Evolutionary conservation across 306 rosid species (phyloP).

Genomic region (Dalbergia oliveri): DNA sequence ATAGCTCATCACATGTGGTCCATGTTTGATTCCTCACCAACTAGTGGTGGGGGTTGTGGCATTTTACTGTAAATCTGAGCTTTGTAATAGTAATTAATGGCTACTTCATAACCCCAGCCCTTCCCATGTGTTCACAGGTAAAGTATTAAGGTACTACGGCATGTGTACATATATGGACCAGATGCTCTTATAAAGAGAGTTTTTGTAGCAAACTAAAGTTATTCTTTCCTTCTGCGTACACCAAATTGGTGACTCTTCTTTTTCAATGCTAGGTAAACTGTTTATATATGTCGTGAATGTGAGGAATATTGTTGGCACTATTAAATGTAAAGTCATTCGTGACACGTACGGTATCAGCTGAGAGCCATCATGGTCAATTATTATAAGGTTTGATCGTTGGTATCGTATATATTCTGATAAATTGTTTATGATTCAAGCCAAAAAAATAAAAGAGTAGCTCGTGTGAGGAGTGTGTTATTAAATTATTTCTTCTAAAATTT

Average conservation of each 20-base stretch:
- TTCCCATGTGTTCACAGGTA: not conserved
- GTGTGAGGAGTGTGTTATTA: too few relatives aligned
- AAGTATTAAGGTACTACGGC: constrained; percentile 16
- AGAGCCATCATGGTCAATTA: too few relatives aligned
- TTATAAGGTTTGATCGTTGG: too few relatives aligned
- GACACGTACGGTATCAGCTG: too few relatives aligned
- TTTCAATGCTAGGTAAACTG: not conserved
- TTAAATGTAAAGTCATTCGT: too few relatives aligned
- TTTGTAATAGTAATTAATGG: not conserved
- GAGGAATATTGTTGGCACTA: not conserved
- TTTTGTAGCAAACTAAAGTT: not conserved
- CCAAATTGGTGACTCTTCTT: not conserved
- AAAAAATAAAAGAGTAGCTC: too few relatives aligned
- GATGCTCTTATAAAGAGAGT: not conserved
- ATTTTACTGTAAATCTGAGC: not conserved
- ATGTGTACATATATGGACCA: not conserved
- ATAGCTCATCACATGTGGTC: constrained; percentile 14
- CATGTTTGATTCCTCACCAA: not conserved
- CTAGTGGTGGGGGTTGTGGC: not conserved
- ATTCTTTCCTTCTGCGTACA: not conserved
- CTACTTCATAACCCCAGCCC: not conserved
- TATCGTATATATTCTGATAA: too few relatives aligned
- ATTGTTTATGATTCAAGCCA: too few relatives aligned
- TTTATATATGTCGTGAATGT: not conserved
- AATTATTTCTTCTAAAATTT: too few relatives aligned